Evolutionary conservation across 306 rosid species (phyloP).

Genomic region (Albizia julibrissin): DNA sequence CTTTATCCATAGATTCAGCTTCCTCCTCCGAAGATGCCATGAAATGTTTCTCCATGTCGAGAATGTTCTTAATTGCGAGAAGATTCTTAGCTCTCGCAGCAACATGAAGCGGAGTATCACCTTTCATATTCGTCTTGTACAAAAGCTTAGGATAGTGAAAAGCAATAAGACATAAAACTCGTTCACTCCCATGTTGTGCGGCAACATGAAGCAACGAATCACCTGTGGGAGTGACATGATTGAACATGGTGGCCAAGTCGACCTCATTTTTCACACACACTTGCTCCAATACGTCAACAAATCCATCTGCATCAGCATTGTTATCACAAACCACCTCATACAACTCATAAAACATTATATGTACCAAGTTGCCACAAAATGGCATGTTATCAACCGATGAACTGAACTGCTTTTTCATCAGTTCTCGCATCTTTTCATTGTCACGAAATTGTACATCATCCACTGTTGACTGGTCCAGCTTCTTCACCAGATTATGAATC

Average conservation of each 20-base stretch:
- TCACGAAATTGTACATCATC: background rate
- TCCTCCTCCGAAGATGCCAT: background rate
- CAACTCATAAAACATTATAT: background rate
- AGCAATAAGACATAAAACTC: background rate
- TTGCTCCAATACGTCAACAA: background rate
- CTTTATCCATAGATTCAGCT: background rate
- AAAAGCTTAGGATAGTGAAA: background rate
- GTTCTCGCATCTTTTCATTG: background rate
- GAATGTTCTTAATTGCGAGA: background rate
- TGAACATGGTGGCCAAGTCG: background rate
- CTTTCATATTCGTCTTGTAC: background rate
- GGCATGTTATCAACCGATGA: background rate
- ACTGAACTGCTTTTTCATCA: background rate
- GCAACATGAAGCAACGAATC: background rate
- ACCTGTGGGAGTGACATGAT: background rate
- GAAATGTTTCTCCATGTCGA: background rate
- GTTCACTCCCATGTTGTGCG: background rate
- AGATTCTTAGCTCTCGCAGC: background rate
- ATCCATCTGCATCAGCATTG: background rate
- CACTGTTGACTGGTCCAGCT: background rate
- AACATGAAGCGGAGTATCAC: background rate
- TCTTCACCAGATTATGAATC: too few relatives aligned
- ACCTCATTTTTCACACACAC: background rate
- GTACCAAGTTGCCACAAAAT: background rate
- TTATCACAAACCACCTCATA: background rate